Percentiles rank a stretch among this genome's conserved stretches.
These are phyloP conservation scores for Penicillium riverlandense DNA, from an alignment of 495 filamentous ascomycete species.

Conservation along the genomic window DNA sequence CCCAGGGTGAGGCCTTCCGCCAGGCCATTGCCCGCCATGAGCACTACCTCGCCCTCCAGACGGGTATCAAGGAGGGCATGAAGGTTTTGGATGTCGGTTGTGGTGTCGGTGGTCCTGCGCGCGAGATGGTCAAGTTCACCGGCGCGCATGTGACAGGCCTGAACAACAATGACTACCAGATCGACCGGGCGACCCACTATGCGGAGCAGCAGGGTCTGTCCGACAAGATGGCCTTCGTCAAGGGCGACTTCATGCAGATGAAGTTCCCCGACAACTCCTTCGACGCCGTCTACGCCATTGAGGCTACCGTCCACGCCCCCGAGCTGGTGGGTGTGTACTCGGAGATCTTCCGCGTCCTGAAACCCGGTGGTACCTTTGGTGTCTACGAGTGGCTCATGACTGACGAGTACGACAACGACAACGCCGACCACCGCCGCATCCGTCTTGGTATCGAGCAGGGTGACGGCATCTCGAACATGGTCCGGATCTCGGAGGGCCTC, in stretches of 20 bases:
- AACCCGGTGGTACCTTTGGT: conserved; percentile 93
- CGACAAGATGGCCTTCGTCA: conserved; percentile 78
- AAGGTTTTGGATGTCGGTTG: conserved; percentile 94
- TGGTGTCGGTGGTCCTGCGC: conserved; percentile 94
- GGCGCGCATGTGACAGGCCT: conserved; percentile 83
- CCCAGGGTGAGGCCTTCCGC: conserved; percentile 77
- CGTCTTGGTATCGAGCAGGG: conserved; percentile 94
- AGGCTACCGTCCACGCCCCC: conserved; percentile 94
- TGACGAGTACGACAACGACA: conserved; percentile 84
- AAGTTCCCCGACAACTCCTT: conserved; percentile 85
- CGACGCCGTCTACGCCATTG: conserved; percentile 96
- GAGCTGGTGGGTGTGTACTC: conserved; percentile 90
- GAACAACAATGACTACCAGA: conserved; percentile 99
- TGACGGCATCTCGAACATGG: conserved; percentile 98
- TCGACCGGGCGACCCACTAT: conserved; percentile 85
- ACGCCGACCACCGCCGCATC: conserved; percentile 82
- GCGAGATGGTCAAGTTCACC: conserved; percentile 94
- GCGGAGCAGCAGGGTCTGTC: conserved; percentile 73
- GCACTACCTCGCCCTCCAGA: conserved; percentile 91
- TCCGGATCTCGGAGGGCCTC: conserved; percentile 76
- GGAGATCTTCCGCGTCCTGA: conserved; percentile 91
- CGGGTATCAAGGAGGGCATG: conserved; percentile 80
- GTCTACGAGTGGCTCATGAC: conserved; percentile 99
- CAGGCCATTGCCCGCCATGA: conserved; percentile 96
- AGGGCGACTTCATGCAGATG: conserved; percentile 99